A percentile compares a stretch with the other conserved stretches of the same genome.
Conservation (phyloP, 2,329 filamentous ascomycete genomes). For the Penicillium glabrum region DNA sequence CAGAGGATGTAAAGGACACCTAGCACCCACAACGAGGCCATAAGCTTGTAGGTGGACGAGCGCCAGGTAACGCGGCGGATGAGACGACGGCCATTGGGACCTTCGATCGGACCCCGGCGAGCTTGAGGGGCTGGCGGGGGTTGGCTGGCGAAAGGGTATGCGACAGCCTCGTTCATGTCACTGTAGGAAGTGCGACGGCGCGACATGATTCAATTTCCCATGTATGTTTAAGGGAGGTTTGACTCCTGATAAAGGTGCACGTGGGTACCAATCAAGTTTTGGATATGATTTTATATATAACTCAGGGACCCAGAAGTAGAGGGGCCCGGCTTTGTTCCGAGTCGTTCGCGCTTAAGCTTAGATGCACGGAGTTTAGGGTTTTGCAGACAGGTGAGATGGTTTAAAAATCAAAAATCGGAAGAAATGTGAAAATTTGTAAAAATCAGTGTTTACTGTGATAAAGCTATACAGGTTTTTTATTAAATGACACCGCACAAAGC, state of each 20-base stretch:
- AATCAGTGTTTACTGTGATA: neutral
- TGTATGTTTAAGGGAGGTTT: neutral
- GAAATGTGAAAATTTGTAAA: neutral
- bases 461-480: neutral
- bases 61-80: slow-evolving; percentile 44
- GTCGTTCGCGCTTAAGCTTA: slow-evolving; percentile 11
- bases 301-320: slow-evolving; percentile 1
- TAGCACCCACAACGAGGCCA: slow-evolving; percentile 42
- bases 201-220: neutral
- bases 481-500: neutral
- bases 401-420: neutral
- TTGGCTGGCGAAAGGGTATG: slow-evolving; percentile 34
- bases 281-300: neutral
- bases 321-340: slow-evolving; percentile 8
- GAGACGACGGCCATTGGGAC: slow-evolving; percentile 39
- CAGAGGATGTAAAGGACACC: slow-evolving; percentile 42
- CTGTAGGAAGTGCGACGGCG: slow-evolving; percentile 4
- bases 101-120: slow-evolving; percentile 40
- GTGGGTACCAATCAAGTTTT: neutral
- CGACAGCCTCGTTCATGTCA: slow-evolving; percentile 33
- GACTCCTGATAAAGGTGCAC: too few species aligned
- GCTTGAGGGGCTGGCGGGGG: slow-evolving; percentile 18
- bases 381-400: neutral
- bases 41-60: slow-evolving; percentile 43
- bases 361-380: neutral